A percentile compares a stretch with the other conserved stretches of the same genome.
phyloP scores from a whole-genome alignment of 257 asterid species.

The Knoxia roxburghii region DNA sequence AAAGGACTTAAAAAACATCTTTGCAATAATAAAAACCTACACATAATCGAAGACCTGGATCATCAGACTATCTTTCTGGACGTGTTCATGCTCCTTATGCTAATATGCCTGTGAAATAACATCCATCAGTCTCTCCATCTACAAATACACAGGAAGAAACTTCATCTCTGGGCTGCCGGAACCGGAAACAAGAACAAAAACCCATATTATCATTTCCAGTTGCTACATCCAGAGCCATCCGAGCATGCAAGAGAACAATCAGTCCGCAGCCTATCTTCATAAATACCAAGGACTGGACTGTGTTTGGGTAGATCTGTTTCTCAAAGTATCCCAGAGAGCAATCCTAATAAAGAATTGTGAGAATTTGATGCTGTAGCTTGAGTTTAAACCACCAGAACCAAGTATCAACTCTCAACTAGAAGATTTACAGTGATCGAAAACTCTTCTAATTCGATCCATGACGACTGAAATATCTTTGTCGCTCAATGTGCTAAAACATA shows the following conservation, averaged over 20 bases:
- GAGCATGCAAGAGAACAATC: background rate
- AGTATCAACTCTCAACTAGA: slow-evolving; percentile 22
- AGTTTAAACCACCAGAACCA: slow-evolving; percentile 7
- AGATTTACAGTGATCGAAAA: slow-evolving; percentile 33
- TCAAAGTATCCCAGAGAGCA: background rate
- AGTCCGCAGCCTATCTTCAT: background rate
- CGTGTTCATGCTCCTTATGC: no score
- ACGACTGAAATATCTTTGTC: slow-evolving; percentile 40
- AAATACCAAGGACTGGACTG: background rate
- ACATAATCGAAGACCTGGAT: no score
- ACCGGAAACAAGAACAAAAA: background rate
- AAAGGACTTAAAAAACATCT: background rate
- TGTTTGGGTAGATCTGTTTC: background rate
- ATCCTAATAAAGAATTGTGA: background rate
- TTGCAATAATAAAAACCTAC: slow-evolving; percentile 1
- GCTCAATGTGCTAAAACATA: slow-evolving; percentile 38
- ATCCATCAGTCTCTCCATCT: background rate
- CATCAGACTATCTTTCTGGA: background rate
- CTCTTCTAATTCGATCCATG: slow-evolving; percentile 41
- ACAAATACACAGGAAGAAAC: background rate
- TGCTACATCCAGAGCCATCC: background rate
- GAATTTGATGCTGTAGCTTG: slow-evolving; percentile 3
- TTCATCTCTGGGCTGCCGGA: background rate
- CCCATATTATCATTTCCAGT: background rate
- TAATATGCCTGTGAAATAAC: no score